Conservation (phyloP, 768 basidiomycete genomes). For the Tulasnella sp. region DNA sequence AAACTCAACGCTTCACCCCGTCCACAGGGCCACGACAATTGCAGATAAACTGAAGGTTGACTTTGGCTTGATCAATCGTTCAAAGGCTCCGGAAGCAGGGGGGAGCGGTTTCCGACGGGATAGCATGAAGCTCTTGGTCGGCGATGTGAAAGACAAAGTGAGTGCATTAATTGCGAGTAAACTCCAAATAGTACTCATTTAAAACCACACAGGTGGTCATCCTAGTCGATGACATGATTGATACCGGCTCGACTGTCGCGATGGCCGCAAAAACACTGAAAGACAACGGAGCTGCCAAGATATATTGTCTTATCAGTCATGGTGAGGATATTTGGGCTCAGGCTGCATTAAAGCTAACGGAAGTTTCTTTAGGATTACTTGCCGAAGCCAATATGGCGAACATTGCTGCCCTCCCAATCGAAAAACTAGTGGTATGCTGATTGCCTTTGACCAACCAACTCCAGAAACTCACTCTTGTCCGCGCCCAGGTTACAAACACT, state of each 20-base stretch:
- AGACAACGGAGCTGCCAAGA: slow-evolving; percentile 78
- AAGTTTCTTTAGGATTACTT: slow-evolving; percentile 47
- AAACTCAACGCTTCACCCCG: neutral
- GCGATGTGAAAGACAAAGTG: slow-evolving; percentile 85
- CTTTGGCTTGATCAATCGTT: slow-evolving; percentile 90
- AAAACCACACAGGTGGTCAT: slow-evolving; percentile 56
- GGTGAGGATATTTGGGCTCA: slow-evolving; percentile 37
- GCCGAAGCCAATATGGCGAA: slow-evolving; percentile 61
- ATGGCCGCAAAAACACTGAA: slow-evolving; percentile 76
- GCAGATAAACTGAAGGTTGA: slow-evolving; percentile 93
- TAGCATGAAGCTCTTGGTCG: slow-evolving; percentile 84
- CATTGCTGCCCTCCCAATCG: slow-evolving; percentile 62
- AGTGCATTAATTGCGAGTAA: slow-evolving; percentile 9
- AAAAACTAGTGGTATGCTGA: slow-evolving; percentile 70
- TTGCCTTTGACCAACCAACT: neutral
- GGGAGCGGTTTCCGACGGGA: slow-evolving; percentile 20
- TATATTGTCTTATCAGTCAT: slow-evolving; percentile 87
- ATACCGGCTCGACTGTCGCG: slow-evolving; percentile 81
- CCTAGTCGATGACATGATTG: slow-evolving; percentile 98
- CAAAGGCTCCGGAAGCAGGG: slow-evolving; percentile 67
- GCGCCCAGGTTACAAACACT: slow-evolving; percentile 87
- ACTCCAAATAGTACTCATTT: slow-evolving; percentile 12
- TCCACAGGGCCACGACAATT: slow-evolving; percentile 74
- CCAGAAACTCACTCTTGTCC: neutral
- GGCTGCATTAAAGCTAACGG: slow-evolving; percentile 8